Base-by-base conservation (phyloP, 176 grass and related monocot species). In the Carex cristatella region DNA sequence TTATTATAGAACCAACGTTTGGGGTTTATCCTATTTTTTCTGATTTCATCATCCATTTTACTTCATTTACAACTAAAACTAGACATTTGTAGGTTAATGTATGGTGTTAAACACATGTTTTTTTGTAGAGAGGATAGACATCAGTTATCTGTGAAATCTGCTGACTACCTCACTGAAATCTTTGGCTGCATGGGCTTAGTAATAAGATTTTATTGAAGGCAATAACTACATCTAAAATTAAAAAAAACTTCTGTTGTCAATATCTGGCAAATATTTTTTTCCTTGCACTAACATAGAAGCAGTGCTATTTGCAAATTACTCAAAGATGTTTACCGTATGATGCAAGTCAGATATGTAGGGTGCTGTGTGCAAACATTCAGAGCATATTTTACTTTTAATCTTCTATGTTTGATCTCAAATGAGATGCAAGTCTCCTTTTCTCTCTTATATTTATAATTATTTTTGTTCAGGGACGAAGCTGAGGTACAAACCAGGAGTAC, bases 401-500 rank as follows among this genome's bases (percentile, higher is more conserved):
- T 63, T 63, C 23, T 63, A 8, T 63, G 16, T 63, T 46, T 46
- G 44, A 46, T 8, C 44, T 46, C 44, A 46, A 46, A 46, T 46
- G 44, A 7, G 6, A 46, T 46, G 44, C 44, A 7, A 46, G 5
- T 46, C 5, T 46, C 44, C 1, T 8, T 46, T 8, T 46, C 7
- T 7, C 16, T 32, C 27, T 32, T 66, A 13, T 66, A 4, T 32
- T 33, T 37, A 15, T 37, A 33, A 13, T 33, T 15, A 4, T 2
- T 14, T 56, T 57, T 54, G 81, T 65, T 64, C 69, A 98, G 92
- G 96, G 55, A 98, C 93, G 13, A 95, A 91, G 62, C 77, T 94
- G 83, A 74, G 87, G 76, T 99, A 95, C 86, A 87, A 70, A 79
- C 96, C 91, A 3, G 93, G 96, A 30, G 79, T 88, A 80, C 61